phyloP scores from a whole-genome alignment of 768 basidiomycete species.

The Royoungia palumana region DNA sequence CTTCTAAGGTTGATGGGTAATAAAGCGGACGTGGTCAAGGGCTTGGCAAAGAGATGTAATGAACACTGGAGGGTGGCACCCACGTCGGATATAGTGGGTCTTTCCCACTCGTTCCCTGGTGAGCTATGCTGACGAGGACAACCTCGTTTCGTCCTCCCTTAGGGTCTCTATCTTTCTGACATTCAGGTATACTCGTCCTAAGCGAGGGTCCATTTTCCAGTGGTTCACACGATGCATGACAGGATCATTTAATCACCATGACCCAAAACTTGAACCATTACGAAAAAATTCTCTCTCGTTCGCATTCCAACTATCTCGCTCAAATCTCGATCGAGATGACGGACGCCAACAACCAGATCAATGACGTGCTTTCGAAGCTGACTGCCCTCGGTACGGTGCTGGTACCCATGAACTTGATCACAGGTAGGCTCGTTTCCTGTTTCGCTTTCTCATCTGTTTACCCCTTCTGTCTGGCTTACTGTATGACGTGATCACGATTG shows the following conservation, averaged over 20 bases:
- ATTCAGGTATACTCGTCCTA: conserved; percentile 61
- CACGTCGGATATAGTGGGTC: conserved; percentile 87
- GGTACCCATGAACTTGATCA: conserved; percentile 96
- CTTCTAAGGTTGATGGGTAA: conserved; percentile 95
- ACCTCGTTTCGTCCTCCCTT: background rate
- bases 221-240: conserved; percentile 4
- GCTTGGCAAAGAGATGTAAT: conserved; percentile 95
- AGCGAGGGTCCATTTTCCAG: background rate
- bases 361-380: conserved; percentile 95
- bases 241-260: conserved; percentile 99
- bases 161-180: conserved; percentile 94
- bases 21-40: conserved; percentile 99
- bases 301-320: conserved; percentile 98
- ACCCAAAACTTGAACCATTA: conserved; percentile 99
- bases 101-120: background rate
- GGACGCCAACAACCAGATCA: conserved; percentile 99
- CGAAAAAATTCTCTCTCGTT: conserved; percentile 97
- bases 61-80: conserved; percentile 99
- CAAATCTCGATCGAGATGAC: conserved; percentile 99
- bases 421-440: conserved; percentile 48
- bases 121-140: background rate
- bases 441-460: background rate
- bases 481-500: background rate
- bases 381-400: conserved; percentile 97
- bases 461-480: background rate